Evolutionary conservation across 495 filamentous ascomycete species (phyloP), one percentile per base, ranked within the genome.

Genomic region (Neurospora sp.): DNA sequence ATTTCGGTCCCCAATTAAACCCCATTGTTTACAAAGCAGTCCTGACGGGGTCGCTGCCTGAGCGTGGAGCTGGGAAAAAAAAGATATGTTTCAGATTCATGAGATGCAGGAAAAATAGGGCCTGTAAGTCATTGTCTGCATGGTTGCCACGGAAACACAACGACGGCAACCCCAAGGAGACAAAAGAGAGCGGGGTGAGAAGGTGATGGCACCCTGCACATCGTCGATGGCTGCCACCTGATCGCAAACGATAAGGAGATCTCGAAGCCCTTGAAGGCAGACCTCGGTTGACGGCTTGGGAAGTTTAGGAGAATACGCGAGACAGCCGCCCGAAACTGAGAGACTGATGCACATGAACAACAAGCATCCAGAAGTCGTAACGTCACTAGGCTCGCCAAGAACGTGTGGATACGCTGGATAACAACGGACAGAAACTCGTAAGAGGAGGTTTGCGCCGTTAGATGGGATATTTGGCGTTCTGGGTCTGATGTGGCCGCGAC

Each of bases 401-500:
- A 72, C 71, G 71, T 76, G 70, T 69, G 73, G 74, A 71, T 71
- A 59, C 75, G 73, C 71, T 74, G 42, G 74, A 76, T 24, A 40
- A 37, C 39, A 42, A 31, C 70, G n/a, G 17, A 24, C 39, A 73
- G 4, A 69, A 21, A 34, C 38, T 72, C 71, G 76, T 76, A 79
- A 77, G 74, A 74, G 78, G 11, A 75, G 69, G 17, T 34, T 43
- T 71, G 28, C n/a, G 72, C 70, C 70, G 77, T 79, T 78, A 77
- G 79, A 78, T 78, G 77, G 75, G 31, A 76, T 78, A 69, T 69
- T 31, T 36, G 43, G 45, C 43, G 75, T 72, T 70, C 59, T 75
- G 73, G 54, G 74, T 74, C 74, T 70, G 72, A 71, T 73, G 70
- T 34, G 28, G 45, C 54, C 66, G 73, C 70, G 71, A 37, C 70